Conservation (phyloP, 257 asterid genomes). For the Cruciata laevipes region DNA sequence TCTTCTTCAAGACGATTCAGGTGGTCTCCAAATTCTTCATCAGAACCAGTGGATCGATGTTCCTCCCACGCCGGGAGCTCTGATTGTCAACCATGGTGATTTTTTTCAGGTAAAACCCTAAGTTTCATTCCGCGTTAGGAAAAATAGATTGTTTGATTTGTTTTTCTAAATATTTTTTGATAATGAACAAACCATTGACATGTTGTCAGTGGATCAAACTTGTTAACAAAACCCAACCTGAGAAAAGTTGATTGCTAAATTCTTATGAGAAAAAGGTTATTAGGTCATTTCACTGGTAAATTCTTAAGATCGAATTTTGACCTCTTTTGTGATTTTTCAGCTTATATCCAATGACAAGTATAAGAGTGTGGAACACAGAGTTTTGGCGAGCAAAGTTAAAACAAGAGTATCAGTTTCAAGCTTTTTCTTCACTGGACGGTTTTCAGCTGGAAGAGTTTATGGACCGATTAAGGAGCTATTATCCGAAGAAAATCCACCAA, state of each 20-base stretch:
- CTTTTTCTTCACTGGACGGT: conserved; percentile 50
- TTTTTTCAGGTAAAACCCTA: conserved; percentile 39
- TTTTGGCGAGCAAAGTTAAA: conserved; percentile 39
- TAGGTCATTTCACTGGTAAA: too few relatives aligned
- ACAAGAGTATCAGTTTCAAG: conserved; percentile 62
- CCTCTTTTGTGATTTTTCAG: conserved; percentile 20
- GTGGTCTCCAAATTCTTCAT: conserved; percentile 47
- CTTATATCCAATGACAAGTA: conserved; percentile 60
- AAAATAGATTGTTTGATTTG: too few relatives aligned
- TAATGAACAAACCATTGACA: too few relatives aligned
- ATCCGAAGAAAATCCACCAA: neutral
- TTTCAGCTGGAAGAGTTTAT: conserved; percentile 14
- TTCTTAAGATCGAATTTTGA: too few relatives aligned
- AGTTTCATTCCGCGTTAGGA: too few relatives aligned
- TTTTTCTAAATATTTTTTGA: too few relatives aligned
- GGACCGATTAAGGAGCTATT: neutral
- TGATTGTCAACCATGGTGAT: conserved; percentile 56
- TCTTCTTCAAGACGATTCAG: conserved; percentile 49
- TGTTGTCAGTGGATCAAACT: too few relatives aligned
- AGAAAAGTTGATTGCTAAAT: too few relatives aligned
- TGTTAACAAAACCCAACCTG: too few relatives aligned
- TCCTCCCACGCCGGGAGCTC: conserved; percentile 45
- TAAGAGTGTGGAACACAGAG: conserved; percentile 50
- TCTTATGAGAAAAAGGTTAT: too few relatives aligned
- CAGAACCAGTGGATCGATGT: conserved; percentile 49